Percentiles rank a stretch among this genome's conserved stretches.
Conservation (phyloP, 1,284 basidiomycete genomes). For the Ceratobasidium sp. region DNA sequence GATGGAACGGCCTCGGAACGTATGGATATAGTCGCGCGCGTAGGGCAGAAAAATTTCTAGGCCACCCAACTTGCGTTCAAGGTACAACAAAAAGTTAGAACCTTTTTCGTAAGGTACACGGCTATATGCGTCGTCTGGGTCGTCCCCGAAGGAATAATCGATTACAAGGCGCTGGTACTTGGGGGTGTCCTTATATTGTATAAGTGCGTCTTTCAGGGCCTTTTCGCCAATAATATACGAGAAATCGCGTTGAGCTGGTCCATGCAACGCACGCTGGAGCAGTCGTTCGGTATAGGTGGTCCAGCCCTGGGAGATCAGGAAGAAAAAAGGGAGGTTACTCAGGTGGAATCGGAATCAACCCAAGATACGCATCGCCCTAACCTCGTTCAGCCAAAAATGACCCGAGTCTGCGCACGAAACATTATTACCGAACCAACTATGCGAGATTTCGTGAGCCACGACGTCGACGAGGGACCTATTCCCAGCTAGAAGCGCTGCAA, state of each 20-base stretch:
- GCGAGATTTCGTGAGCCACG: conserved; percentile 70
- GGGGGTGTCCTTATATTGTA: conserved; percentile 59
- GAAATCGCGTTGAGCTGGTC: conserved; percentile 85
- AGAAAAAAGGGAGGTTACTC: background rate
- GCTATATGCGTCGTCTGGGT: conserved; percentile 85
- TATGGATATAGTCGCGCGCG: conserved; percentile 82
- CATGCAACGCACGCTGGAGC: conserved; percentile 79
- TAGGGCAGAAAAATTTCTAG: conserved; percentile 89
- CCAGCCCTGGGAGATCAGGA: conserved; percentile 67
- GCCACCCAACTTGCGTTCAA: conserved; percentile 87
- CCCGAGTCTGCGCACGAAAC: conserved; percentile 53
- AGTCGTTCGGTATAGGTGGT: conserved; percentile 95
- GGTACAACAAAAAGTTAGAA: conserved; percentile 75
- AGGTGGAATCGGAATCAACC: background rate
- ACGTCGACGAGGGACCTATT: conserved; percentile 90
- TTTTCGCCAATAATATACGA: conserved; percentile 83
- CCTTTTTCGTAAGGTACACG: conserved; percentile 81
- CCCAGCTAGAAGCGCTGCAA: conserved; percentile 79
- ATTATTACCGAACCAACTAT: conserved; percentile 54
- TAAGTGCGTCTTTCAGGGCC: conserved; percentile 78
- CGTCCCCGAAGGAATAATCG: conserved; percentile 83
- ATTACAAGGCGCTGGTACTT: conserved; percentile 90
- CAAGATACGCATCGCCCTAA: background rate
- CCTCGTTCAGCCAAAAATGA: conserved; percentile 94
- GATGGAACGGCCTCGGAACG: conserved; percentile 84